A percentile compares a stretch with the other conserved stretches of the same genome.
Conservation (phyloP, 495 filamentous ascomycete genomes). For the Cercophora newfieldiana region DNA sequence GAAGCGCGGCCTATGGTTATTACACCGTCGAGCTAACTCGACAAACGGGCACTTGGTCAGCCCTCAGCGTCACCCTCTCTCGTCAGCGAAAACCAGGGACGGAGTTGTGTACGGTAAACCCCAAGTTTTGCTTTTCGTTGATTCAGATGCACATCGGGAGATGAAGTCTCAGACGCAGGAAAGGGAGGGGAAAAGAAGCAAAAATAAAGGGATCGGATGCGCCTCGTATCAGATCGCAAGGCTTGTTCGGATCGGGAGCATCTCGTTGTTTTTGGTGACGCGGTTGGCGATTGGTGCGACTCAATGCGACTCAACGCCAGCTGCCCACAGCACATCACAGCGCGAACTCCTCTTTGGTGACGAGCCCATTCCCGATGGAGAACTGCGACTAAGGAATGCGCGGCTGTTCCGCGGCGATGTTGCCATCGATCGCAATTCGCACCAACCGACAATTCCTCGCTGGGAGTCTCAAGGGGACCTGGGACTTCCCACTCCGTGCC, state of each 20-base stretch:
- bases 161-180: background rate
- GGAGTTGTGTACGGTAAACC: background rate
- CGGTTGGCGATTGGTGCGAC: slow-evolving; percentile 3
- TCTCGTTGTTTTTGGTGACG: background rate
- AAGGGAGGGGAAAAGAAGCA: background rate
- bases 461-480: background rate
- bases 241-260: background rate
- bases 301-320: background rate
- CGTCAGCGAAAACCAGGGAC: background rate
- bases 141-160: background rate
- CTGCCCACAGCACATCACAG: too few species aligned
- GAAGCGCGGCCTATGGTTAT: background rate
- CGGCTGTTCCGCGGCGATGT: background rate
- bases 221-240: background rate
- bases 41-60: background rate
- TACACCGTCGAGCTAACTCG: background rate
- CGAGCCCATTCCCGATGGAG: background rate
- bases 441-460: background rate
- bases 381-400: background rate
- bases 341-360: background rate
- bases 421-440: slow-evolving; percentile 5
- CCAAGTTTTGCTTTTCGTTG: background rate
- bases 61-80: background rate
- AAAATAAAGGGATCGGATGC: background rate
- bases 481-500: background rate